Base-by-base conservation (phyloP, 1,284 basidiomycete genomes). In the Tylopilus orsonianus region DNA sequence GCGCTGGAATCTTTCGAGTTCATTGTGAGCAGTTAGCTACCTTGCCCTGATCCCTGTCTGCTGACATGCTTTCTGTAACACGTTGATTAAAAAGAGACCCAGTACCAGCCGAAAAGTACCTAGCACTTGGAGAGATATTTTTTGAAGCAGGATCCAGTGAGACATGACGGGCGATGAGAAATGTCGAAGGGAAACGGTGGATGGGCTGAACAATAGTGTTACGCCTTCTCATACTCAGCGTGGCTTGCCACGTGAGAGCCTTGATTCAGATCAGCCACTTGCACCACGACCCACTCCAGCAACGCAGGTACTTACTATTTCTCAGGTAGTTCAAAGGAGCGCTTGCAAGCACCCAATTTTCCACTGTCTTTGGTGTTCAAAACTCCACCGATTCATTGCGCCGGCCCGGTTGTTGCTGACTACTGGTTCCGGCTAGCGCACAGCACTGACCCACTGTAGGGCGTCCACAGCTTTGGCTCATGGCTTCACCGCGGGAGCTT, bases 151-250 rank as follows among this genome's bases (percentile, higher is more conserved):
- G 48, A 62, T 59, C 43, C 27, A 48, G 46, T 35, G 41, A 16
- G 37, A 46, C 55, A 49, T 54, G 53, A 44, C 42, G 60, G 47
- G 48, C 55, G 62, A 67, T 65, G 65, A 58, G 60, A 64, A 63
- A 51, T 35, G 43, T 53, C 26, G 50, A 58, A 65, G 54, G 55
- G 61, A 56, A 54, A 57, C 38, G 40, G 56, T 67, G 62, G 53
- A 66, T 55, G 64, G 48, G 48, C 60, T 53, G 60, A 56, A 64
- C 62, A 68, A 65, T 64, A 64, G 60, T 66, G 62, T 55, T 66
- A 64, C 52, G 58, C 64, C 64, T 65, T 48, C 58, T 64, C 58
- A 53, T 64, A 51, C 61, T 56, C 54, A 48, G 61, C 52, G 63
- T 65, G 64, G 63, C 57, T 50, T 44, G 40, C 59, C 62, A 66